Percentiles rank a stretch among this genome's conserved stretches.
Evolutionary conservation across 2,329 filamentous ascomycete genomes (phyloP).

Genomic region (Fusarium sp.): DNA sequence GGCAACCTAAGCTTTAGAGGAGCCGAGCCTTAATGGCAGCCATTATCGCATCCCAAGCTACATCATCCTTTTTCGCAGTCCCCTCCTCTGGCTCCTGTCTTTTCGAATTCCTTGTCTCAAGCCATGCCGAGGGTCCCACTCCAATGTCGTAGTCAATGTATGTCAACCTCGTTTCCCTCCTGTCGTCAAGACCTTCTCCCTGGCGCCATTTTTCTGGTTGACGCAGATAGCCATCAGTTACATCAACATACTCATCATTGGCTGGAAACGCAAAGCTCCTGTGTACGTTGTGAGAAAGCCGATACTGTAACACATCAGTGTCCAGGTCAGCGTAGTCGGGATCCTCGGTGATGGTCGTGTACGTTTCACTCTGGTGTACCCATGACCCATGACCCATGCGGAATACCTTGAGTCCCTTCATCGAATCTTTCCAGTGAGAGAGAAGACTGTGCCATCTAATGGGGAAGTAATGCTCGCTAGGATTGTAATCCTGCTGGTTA

Average conservation of each 20-base stretch:
- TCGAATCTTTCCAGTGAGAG: constrained; percentile 2
- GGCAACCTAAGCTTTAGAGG: no score
- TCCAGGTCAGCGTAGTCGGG: not conserved
- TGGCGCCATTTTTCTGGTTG: not conserved
- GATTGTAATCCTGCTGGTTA: rapidly evolving
- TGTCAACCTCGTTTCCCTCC: not conserved
- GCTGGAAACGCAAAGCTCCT: not conserved
- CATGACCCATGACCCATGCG: not conserved
- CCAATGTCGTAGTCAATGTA: constrained; percentile 17
- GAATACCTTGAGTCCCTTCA: constrained; percentile 24
- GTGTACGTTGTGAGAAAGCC: not conserved
- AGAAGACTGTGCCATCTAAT: constrained; percentile 31
- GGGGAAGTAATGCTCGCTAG: not conserved
- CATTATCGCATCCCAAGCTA: not conserved
- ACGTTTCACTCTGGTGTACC: not conserved
- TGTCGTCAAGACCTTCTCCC: not conserved
- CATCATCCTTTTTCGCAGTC: constrained; percentile 3
- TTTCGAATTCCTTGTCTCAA: not conserved
- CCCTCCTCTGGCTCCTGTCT: constrained; percentile 2
- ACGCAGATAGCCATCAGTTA: not conserved
- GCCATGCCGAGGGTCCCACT: not conserved
- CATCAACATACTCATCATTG: not conserved
- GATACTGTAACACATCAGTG: not conserved
- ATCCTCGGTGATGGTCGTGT: rapidly evolving
- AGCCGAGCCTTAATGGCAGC: not conserved